These are phyloP conservation scores for Kazachstania sp. DNA, from an alignment of 1,139 yeast species.

Conservation along the genomic window DNA sequence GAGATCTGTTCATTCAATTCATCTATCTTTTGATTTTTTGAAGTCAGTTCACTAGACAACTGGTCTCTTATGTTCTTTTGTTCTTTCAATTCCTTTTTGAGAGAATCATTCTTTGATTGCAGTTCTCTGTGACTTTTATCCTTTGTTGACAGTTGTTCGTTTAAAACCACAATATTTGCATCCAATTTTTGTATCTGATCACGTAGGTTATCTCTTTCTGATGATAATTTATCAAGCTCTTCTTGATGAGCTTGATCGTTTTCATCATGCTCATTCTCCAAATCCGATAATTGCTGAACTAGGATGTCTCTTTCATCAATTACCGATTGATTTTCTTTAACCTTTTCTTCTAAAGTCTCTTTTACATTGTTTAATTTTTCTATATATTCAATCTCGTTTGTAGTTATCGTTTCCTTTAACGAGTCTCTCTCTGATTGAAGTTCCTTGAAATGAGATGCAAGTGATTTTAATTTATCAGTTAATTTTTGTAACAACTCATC, in stretches of 20 bases:
- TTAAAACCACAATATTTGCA: background rate
- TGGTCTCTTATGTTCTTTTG: background rate
- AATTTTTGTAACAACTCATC: slow-evolving; percentile 30
- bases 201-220: slow-evolving; percentile 7
- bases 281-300: slow-evolving; percentile 3
- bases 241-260: background rate
- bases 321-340: background rate
- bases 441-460: slow-evolving; percentile 29
- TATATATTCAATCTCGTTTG: slow-evolving; percentile 3
- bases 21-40: background rate
- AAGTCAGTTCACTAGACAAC: background rate
- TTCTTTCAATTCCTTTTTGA: background rate
- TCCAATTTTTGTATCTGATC: slow-evolving; percentile 7
- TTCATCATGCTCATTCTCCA: background rate
- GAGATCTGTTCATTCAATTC: background rate
- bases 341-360: background rate
- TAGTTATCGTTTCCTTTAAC: slow-evolving; percentile 9
- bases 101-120: background rate
- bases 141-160: background rate
- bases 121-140: background rate
- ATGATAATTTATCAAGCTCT: background rate
- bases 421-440: slow-evolving; percentile 22
- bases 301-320: slow-evolving; percentile 1
- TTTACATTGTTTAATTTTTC: slow-evolving; percentile 2
- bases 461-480: slow-evolving; percentile 33